Base-by-base conservation (phyloP, 345 rosid species). In the Aquilaria sinensis region DNA sequence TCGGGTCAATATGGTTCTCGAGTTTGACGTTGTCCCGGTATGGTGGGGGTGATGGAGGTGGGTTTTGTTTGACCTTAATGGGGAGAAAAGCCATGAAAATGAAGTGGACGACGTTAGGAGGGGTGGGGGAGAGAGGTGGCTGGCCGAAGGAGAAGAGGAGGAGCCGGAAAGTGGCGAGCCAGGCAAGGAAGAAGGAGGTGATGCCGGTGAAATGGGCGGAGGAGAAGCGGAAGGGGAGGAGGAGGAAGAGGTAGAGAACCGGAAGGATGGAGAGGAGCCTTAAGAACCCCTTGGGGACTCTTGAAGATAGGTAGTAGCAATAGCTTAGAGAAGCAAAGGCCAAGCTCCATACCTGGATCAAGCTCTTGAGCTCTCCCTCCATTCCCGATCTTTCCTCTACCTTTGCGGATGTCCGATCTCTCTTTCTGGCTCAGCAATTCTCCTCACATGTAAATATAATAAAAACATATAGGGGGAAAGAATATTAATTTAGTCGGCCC, bases 141-240 rank as follows among this genome's bases (percentile, higher is more conserved):
- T 69, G 81, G 52, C 65, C 75, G 31, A 91, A 77, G 74, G 84
- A 70, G 65, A 83, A 78, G 58, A 91, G 93, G 56, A 88, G 75
- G 76, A 91, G 93, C 51, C 78, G 84, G 79, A 74, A 83, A 74
- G 60, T 80, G 69, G 81, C 79, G 1, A 84, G 84, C 96, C 91
- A 86, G 1, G 72, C 31, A 3, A 86, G 77, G 67, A 83, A 76
- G 73, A 76, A 77, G 53, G 72, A 68, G 0, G 89, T 63, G 31
- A 66, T n/a, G 52, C 63, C 76, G 16, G 70, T 12, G 2, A 81
- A 62, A 64, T 73, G 80, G 51, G 49, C 0, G 61, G 79, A 41
- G 60, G 79, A 54, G 71, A 84, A 72, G 30, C 63, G 59, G 12
- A 77, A 58, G 15, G 96, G 94, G 55, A 92, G 82, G 60, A 65